These are phyloP conservation scores for Danielia oregonensis DNA, from an alignment of 805 yeast species.

Conservation along the genomic window DNA sequence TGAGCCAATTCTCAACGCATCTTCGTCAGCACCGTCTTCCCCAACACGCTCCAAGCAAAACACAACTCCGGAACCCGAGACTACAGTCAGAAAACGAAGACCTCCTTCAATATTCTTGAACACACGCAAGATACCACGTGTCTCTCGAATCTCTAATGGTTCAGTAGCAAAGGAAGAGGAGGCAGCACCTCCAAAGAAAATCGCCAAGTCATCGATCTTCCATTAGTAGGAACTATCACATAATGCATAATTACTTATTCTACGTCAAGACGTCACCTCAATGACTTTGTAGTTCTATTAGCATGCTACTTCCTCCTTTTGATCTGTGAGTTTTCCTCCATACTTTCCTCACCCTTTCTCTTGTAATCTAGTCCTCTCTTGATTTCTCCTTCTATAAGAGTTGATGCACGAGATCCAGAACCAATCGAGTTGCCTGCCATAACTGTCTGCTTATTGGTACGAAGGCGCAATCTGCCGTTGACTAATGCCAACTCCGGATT, in stretches of 20 bases:
- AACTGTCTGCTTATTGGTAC: slow-evolving; percentile 75
- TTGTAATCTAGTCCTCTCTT: slow-evolving; percentile 27
- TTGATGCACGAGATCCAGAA: slow-evolving; percentile 5
- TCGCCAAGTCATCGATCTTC: slow-evolving; percentile 30
- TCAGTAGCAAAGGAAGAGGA: background rate
- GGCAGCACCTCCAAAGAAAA: slow-evolving; percentile 5
- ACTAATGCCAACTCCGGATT: slow-evolving; percentile 63
- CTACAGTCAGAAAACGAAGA: slow-evolving; percentile 8
- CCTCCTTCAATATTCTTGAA: slow-evolving; percentile 13
- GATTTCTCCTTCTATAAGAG: slow-evolving; percentile 9
- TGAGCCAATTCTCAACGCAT: too few relatives aligned
- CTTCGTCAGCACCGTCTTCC: too few relatives aligned
- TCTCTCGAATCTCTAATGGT: background rate
- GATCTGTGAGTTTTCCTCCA: too few relatives aligned
- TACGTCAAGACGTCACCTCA: too few relatives aligned
- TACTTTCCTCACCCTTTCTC: too few relatives aligned
- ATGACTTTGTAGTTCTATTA: too few relatives aligned
- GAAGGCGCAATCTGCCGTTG: slow-evolving; percentile 69
- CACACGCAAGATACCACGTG: slow-evolving; percentile 6
- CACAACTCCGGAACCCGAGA: too few relatives aligned
- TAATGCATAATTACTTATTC: too few relatives aligned
- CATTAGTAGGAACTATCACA: too few relatives aligned
- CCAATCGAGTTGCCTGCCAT: slow-evolving; percentile 43
- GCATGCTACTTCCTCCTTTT: too few relatives aligned
- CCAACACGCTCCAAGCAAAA: too few relatives aligned